These are phyloP conservation scores for Ophiosphaerella herpotricha DNA, from an alignment of 2,329 filamentous ascomycete species.

Conservation along the genomic window DNA sequence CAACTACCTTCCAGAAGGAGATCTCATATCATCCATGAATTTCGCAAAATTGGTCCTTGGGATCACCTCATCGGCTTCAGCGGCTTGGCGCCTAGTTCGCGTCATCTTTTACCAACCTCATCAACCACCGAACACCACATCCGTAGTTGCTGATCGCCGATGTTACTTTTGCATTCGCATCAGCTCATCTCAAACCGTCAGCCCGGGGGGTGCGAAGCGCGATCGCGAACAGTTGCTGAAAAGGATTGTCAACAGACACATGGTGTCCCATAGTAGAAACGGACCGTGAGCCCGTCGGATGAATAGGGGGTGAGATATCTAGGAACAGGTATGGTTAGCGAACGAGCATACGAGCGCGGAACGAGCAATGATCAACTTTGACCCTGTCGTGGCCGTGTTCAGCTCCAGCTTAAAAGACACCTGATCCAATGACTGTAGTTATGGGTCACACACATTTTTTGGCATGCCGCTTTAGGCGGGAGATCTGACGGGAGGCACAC, in stretches of 20 bases:
- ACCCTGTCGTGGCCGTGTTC: slow-evolving; percentile 15
- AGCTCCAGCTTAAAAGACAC: slow-evolving; percentile 2
- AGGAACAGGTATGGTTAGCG: slow-evolving; percentile 18
- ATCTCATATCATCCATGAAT: not conserved
- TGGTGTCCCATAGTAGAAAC: slow-evolving; percentile 13
- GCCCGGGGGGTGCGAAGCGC: slow-evolving; percentile 12
- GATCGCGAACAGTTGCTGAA: slow-evolving; percentile 9
- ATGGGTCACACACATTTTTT: slow-evolving; percentile 4
- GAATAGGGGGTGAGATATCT: slow-evolving; percentile 16
- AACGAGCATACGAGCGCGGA: slow-evolving; percentile 17
- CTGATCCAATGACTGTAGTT: slow-evolving; percentile 7
- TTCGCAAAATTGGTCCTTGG: not conserved
- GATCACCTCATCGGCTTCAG: not conserved
- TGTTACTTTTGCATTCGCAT: not conserved
- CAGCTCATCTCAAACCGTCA: not conserved
- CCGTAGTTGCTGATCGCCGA: not conserved
- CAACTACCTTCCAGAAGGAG: not conserved
- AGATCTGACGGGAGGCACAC: slow-evolving; percentile 16
- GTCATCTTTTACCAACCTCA: not conserved
- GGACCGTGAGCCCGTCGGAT: slow-evolving; percentile 41
- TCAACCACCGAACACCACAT: not conserved
- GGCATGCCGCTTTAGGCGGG: slow-evolving; percentile 24
- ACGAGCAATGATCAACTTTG: slow-evolving; percentile 32
- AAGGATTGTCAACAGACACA: slow-evolving; percentile 2
- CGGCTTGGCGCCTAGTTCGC: not conserved